Conservation (phyloP, 768 basidiomycete genomes). For the Russula griseocarnosa region DNA sequence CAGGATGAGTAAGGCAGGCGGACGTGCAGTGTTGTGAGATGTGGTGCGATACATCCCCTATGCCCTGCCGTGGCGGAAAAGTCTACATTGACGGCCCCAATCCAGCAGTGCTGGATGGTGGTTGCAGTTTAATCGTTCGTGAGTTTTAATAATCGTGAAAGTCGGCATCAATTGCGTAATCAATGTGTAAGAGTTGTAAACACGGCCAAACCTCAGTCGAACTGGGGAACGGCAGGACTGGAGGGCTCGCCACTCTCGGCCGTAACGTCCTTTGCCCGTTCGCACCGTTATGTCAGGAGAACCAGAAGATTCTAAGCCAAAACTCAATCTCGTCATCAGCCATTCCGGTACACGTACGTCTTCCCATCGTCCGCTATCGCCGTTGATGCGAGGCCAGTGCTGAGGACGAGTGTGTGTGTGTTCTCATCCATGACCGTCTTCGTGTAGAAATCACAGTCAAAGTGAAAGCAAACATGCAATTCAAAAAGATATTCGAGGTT, state of each 20-base stretch:
- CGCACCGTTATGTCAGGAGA: conserved; percentile 19
- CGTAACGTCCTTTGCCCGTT: background rate
- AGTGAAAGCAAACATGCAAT: conserved; percentile 28
- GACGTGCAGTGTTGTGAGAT: background rate
- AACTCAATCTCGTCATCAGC: conserved; percentile 26
- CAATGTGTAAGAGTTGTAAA: background rate
- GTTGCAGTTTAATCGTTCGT: no score
- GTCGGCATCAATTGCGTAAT: no score
- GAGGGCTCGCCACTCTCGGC: background rate
- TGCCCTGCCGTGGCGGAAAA: background rate
- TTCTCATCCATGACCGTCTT: background rate
- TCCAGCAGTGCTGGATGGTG: no score
- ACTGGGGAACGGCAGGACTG: no score
- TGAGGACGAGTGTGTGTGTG: background rate
- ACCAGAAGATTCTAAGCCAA: conserved; percentile 24
- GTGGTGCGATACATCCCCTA: background rate
- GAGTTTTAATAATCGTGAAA: no score
- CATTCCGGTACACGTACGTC: conserved; percentile 20
- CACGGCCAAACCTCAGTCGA: background rate
- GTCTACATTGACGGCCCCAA: background rate
- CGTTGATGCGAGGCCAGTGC: background rate
- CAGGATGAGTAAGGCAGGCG: background rate
- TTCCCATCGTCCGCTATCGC: background rate
- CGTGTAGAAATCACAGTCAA: conserved; percentile 21
- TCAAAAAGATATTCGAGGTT: conserved; percentile 27